phyloP scores from a whole-genome alignment of 768 basidiomycete species.

The Nidularia sp. region DNA sequence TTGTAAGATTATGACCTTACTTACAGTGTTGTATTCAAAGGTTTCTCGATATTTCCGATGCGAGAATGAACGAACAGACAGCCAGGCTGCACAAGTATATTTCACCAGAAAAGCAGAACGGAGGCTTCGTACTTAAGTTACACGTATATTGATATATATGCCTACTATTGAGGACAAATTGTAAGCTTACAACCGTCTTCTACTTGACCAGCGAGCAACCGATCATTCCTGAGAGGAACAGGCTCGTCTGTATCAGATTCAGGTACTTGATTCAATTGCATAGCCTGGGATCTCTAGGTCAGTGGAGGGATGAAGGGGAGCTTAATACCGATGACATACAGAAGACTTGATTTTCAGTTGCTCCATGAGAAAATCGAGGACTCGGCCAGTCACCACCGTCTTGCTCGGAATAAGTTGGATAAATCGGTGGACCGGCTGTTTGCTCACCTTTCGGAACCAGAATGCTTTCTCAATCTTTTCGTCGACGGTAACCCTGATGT shows the following conservation, averaged over 20 bases:
- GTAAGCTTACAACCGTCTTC: constrained; percentile 45
- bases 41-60: constrained; percentile 9
- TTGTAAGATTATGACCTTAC: constrained; percentile 36
- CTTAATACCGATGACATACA: too few relatives aligned
- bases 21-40: constrained; percentile 33
- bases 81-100: too few relatives aligned
- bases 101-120: too few relatives aligned
- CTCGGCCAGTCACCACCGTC: constrained; percentile 56
- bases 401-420: constrained; percentile 17
- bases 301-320: too few relatives aligned
- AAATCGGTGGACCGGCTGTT: constrained; percentile 4
- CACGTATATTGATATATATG: neutral
- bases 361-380: constrained; percentile 48
- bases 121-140: too few relatives aligned
- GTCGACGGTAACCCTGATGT: constrained; percentile 41
- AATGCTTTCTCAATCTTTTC: constrained; percentile 39
- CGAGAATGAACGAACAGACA: neutral
- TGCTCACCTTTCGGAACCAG: constrained; percentile 69
- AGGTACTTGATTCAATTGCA: constrained; percentile 29
- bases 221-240: constrained; percentile 41
- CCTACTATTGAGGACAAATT: constrained; percentile 6
- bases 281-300: constrained; percentile 23
- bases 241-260: constrained; percentile 16
- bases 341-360: constrained; percentile 21
- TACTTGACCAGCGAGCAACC: constrained; percentile 42